These are phyloP conservation scores for Lactifluus volemus DNA, from an alignment of 768 basidiomycete species.

Conservation along the genomic window DNA sequence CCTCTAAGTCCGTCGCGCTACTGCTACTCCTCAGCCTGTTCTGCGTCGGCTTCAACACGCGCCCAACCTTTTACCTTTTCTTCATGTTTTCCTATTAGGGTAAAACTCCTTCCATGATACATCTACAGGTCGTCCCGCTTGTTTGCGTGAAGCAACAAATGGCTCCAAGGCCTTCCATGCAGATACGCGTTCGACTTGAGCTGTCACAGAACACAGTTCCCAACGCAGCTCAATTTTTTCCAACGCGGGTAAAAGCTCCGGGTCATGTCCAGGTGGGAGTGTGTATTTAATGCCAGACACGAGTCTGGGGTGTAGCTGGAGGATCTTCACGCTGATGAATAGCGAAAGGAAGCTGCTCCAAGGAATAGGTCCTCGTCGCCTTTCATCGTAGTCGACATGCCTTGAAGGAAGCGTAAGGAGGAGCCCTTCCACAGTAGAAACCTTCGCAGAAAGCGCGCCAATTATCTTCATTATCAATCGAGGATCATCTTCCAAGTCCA, in stretches of 20 bases:
- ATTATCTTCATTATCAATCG: not conserved
- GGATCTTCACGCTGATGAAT: not conserved
- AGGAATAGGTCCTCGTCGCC: not conserved
- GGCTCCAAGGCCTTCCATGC: not conserved
- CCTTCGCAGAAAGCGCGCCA: not conserved
- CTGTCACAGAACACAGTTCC: too few species aligned
- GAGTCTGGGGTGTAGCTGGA: not conserved
- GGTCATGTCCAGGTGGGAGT: not conserved
- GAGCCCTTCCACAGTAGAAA: not conserved
- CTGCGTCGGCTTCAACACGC: too few species aligned
- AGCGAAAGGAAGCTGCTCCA: not conserved
- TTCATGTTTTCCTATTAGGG: too few species aligned
- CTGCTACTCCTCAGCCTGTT: too few species aligned
- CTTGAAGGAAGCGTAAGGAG: not conserved
- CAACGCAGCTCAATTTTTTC: not conserved
- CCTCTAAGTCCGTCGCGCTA: too few species aligned
- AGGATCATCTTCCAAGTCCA: not conserved
- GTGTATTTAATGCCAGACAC: not conserved
- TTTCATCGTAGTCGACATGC: not conserved
- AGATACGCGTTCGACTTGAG: not conserved
- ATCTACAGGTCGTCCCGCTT: too few species aligned
- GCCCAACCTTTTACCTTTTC: too few species aligned
- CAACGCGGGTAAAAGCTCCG: not conserved
- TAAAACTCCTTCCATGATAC: too few species aligned
- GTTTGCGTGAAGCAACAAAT: not conserved